Evolutionary conservation across 768 basidiomycete species (phyloP).

Genomic region (Hypsizygus marmoreus): DNA sequence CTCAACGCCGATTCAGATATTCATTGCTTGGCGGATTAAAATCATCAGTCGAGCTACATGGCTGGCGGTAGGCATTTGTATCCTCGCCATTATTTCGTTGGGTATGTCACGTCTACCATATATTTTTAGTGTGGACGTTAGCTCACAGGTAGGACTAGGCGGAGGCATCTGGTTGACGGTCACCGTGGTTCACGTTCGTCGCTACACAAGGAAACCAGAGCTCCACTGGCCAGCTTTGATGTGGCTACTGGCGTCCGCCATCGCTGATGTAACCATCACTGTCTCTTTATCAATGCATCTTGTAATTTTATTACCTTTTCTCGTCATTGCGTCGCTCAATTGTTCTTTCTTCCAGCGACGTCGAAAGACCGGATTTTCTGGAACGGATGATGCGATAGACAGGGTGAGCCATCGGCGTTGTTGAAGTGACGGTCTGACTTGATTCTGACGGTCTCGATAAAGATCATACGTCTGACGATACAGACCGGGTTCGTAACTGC

Average conservation of each 20-base stretch:
- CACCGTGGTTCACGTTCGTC: conserved; percentile 33
- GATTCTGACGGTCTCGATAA: background rate
- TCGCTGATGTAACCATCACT: conserved; percentile 45
- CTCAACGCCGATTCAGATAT: conserved; percentile 50
- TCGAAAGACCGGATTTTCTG: conserved; percentile 42
- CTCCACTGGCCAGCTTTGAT: conserved; percentile 44
- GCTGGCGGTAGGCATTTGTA: conserved; percentile 31
- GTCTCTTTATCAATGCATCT: conserved; percentile 37
- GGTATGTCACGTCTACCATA: too few relatives aligned
- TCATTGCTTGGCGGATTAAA: conserved; percentile 45
- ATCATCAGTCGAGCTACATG: conserved; percentile 40
- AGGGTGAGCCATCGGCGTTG: conserved; percentile 25
- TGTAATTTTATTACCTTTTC: conserved; percentile 24
- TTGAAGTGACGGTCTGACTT: conserved; percentile 31
- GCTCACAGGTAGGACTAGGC: conserved; percentile 19
- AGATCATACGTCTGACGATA: conserved; percentile 32
- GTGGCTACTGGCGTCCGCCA: conserved; percentile 45
- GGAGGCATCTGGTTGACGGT: conserved; percentile 46
- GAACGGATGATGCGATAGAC: conserved; percentile 43
- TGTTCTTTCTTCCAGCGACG: conserved; percentile 10
- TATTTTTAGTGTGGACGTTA: too few relatives aligned
- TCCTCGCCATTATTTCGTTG: conserved; percentile 36
- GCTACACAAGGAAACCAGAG: conserved; percentile 43
- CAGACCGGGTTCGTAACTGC: conserved; percentile 42
- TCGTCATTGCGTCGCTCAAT: conserved; percentile 12